Evolutionary conservation across 352 stramenopile genomes (phyloP).

Genomic region (Pythium vanterpoolii): DNA sequence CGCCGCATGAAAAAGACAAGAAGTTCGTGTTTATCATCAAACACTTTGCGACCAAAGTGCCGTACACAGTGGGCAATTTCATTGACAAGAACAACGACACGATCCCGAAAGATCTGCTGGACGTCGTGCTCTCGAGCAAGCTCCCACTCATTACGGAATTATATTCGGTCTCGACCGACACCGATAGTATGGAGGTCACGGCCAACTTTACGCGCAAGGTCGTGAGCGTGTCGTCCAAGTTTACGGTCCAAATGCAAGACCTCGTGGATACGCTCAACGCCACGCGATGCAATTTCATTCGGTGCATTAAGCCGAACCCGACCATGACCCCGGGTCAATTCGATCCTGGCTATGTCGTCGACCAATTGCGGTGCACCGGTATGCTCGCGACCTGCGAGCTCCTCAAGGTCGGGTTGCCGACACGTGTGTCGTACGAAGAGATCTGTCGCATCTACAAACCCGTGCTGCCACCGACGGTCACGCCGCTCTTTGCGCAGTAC

Average conservation of each 20-base stretch:
- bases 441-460: slow-evolving; percentile 70
- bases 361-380: slow-evolving; percentile 80
- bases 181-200: slow-evolving; percentile 45
- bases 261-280: slow-evolving; percentile 73
- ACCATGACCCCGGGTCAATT: slow-evolving; percentile 72
- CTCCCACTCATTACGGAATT: slow-evolving; percentile 79
- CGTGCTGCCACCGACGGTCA: slow-evolving; percentile 63
- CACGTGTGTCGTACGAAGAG: slow-evolving; percentile 74
- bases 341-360: slow-evolving; percentile 78
- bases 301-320: slow-evolving; percentile 88
- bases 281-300: slow-evolving; percentile 87
- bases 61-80: slow-evolving; percentile 88
- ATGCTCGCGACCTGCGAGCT: slow-evolving; percentile 89
- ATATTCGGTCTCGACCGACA: slow-evolving; percentile 61
- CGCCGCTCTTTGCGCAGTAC: slow-evolving; percentile 69
- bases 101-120: slow-evolving; percentile 78
- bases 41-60: slow-evolving; percentile 87
- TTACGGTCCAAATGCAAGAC: slow-evolving; percentile 77
- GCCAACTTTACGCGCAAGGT: slow-evolving; percentile 62
- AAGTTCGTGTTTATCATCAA: slow-evolving; percentile 88
- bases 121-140: slow-evolving; percentile 81
- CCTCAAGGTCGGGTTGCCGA: slow-evolving; percentile 83
- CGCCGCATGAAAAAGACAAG: slow-evolving; percentile 87
- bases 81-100: slow-evolving; percentile 93
- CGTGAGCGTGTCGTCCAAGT: slow-evolving; percentile 64